Percentiles rank a stretch among this genome's conserved stretches.
These are phyloP conservation scores for Lactarius trivialis DNA, from an alignment of 768 basidiomycete species.

Conservation along the genomic window DNA sequence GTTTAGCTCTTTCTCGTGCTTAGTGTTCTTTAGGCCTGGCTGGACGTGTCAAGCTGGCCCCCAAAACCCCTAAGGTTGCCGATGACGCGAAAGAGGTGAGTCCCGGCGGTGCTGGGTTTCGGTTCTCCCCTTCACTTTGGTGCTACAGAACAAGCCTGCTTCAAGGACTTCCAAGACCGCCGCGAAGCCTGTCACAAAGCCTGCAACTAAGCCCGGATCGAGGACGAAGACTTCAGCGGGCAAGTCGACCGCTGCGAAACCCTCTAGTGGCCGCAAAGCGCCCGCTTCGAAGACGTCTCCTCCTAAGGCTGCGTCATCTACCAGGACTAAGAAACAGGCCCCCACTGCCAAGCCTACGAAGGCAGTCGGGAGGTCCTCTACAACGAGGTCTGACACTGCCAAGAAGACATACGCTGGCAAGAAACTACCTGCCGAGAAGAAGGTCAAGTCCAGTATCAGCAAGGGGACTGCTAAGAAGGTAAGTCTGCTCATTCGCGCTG, in stretches of 20 bases:
- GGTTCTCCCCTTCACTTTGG: slow-evolving; percentile 11
- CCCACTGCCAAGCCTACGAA: slow-evolving; percentile 10
- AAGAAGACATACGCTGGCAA: slow-evolving; percentile 24
- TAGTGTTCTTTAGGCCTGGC: slow-evolving; percentile 33
- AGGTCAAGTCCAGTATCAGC: slow-evolving; percentile 25
- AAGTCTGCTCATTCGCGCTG: not conserved
- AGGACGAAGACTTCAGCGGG: slow-evolving; percentile 30
- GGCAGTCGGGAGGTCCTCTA: slow-evolving; percentile 22
- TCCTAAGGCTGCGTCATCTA: slow-evolving; percentile 15
- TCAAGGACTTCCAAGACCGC: slow-evolving; percentile 32
- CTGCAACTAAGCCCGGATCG: slow-evolving; percentile 27
- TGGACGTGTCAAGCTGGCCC: slow-evolving; percentile 62
- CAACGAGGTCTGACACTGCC: slow-evolving; percentile 28
- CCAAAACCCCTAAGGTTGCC: slow-evolving; percentile 46
- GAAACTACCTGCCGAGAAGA: slow-evolving; percentile 19
- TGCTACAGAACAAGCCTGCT: slow-evolving; percentile 34
- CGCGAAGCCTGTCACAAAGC: slow-evolving; percentile 29
- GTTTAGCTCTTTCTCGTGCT: not conserved
- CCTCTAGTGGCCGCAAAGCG: slow-evolving; percentile 30
- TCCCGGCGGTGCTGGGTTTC: slow-evolving; percentile 23
- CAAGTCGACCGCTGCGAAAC: slow-evolving; percentile 26
- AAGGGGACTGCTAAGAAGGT: slow-evolving; percentile 63
- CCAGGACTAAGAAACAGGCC: slow-evolving; percentile 19
- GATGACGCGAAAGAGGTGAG: slow-evolving; percentile 56
- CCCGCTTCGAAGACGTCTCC: slow-evolving; percentile 18